phyloP scores from a whole-genome alignment of 768 basidiomycete genomes.

The Phanerochaete carnosa region DNA sequence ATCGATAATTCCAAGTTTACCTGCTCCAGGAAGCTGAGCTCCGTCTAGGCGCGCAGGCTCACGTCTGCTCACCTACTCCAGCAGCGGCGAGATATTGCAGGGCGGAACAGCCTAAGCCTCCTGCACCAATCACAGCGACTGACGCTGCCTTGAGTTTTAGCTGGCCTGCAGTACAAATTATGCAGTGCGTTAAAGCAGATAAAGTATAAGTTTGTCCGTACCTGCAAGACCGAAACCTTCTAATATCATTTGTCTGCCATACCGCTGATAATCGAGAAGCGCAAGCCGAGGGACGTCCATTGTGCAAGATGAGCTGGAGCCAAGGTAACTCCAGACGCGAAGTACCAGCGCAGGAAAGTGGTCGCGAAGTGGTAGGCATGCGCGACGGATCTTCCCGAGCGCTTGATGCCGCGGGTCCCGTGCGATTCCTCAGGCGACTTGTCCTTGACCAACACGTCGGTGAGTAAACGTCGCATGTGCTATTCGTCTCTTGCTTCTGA shows the following conservation, averaged over 20 bases:
- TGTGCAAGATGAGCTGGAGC: not conserved
- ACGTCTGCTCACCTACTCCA: slow-evolving; percentile 69
- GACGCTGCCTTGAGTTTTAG: slow-evolving; percentile 72
- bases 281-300: slow-evolving; percentile 8
- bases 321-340: too few relatives aligned
- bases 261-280: slow-evolving; percentile 76
- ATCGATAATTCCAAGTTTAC: slow-evolving; percentile 82
- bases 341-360: too few relatives aligned
- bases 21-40: slow-evolving; percentile 34
- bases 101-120: slow-evolving; percentile 94
- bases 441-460: not conserved
- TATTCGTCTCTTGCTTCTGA: not conserved
- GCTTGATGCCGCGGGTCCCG: too few relatives aligned
- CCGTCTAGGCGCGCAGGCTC: slow-evolving; percentile 5
- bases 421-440: too few relatives aligned
- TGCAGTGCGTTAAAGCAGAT: not conserved
- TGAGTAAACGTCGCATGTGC: not conserved
- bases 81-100: slow-evolving; percentile 92
- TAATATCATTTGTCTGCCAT: slow-evolving; percentile 96
- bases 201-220: slow-evolving; percentile 23
- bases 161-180: slow-evolving; percentile 55
- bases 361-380: too few relatives aligned
- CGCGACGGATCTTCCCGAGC: too few relatives aligned
- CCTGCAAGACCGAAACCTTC: slow-evolving; percentile 86
- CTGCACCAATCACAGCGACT: slow-evolving; percentile 89